Evolutionary conservation across 2,329 filamentous ascomycete species (phyloP).

Genomic region (Didymella arachidicola): DNA sequence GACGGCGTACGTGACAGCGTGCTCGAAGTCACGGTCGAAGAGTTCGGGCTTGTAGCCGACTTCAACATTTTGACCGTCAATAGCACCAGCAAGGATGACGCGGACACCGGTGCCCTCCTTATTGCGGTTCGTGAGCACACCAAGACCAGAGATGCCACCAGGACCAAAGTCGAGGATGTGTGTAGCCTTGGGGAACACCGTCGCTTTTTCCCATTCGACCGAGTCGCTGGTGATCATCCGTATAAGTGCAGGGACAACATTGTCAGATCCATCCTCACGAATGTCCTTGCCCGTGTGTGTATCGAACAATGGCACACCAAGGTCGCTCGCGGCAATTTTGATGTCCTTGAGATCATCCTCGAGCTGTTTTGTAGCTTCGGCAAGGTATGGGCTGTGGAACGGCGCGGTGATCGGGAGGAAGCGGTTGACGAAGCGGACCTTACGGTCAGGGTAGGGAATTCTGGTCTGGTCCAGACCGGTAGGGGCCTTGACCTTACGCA

Average conservation of each 20-base stretch:
- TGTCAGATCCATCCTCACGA: constrained; percentile 69
- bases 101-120: constrained; percentile 98
- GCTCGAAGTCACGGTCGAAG: constrained; percentile 93
- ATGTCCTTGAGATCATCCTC: constrained; percentile 87
- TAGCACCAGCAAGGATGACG: constrained; percentile 92
- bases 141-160: constrained; percentile 94
- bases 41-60: constrained; percentile 98
- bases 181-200: constrained; percentile 86
- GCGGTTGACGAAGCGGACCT: constrained; percentile 94
- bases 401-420: constrained; percentile 97
- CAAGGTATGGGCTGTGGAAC: constrained; percentile 96
- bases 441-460: constrained; percentile 93
- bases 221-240: constrained; percentile 94
- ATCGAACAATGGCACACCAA: constrained; percentile 87
- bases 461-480: constrained; percentile 97
- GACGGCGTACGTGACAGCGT: constrained; percentile 91
- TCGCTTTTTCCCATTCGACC: constrained; percentile 96
- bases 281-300: constrained; percentile 82
- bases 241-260: constrained; percentile 85
- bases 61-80: constrained; percentile 87
- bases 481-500: constrained; percentile 95
- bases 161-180: constrained; percentile 97
- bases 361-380: constrained; percentile 81
- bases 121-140: constrained; percentile 95
- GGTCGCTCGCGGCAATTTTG: constrained; percentile 72